Evolutionary conservation across 257 asterid genomes (phyloP), one percentile per base, ranked within the genome.

Genomic region (Przewalskia tangutica): DNA sequence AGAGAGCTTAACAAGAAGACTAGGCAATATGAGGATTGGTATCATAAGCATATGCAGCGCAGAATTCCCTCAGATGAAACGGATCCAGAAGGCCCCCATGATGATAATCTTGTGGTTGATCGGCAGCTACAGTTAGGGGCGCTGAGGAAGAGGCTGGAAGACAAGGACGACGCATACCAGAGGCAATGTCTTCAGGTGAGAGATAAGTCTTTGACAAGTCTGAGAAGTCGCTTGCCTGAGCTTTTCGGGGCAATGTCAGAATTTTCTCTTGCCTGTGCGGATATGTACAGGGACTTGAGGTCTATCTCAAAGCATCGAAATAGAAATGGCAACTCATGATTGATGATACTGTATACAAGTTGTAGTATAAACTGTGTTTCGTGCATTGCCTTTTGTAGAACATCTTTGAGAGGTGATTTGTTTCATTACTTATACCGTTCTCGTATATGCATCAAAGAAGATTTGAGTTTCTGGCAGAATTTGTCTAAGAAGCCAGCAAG

Each of bases 261-360:
- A 66, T 93, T 90, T 84, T 92, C 99, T 10, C 92, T 90, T 50
- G 95, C 94, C 80, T 92, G 96, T 84, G 91, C 99, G 50, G 97
- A 91, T 58, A 95, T 93, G 98, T 92, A 92, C 79, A 84, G 90
- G 73, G 81, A 88, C 55, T 88, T 95, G 87, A 90, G 88, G 89
- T 78, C 92, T 85, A 87, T 91, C 9, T 56, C 91, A 2, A 89
- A 85, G 38, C 81, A 85, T 73, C 87, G 73, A 23, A 79, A 70
- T 81, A 84, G 88, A 87, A 85, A 83, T 18, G 87, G 77, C 85
- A 84, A 62, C 48, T 48, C 86, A 36, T 88, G 67, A 80, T 36
- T 36, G 80, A 32, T 75, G 80, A 27, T 13, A 68, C 2, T 50
- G 58, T 50, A 51, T 75, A 50, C 44, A 75, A 51, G 62, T 75